phyloP scores from a whole-genome alignment of 2,329 filamentous ascomycete genomes.

The Botrytis fragariae region DNA sequence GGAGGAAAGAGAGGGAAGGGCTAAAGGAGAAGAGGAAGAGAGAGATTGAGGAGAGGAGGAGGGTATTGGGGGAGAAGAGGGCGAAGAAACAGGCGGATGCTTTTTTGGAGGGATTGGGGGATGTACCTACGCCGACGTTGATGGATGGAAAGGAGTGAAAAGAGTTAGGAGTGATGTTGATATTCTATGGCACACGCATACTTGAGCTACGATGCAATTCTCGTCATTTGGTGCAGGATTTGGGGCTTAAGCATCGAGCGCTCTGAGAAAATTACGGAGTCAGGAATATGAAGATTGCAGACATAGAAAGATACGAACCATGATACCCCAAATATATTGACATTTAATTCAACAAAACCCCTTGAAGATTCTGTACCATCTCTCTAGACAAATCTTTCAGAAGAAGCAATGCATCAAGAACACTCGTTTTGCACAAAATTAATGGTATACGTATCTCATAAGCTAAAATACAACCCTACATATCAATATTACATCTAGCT shows the following conservation, averaged over 20 bases:
- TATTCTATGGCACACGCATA: background rate
- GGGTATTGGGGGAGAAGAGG: conserved; percentile 46
- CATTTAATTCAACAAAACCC: background rate
- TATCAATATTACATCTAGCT: background rate
- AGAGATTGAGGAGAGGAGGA: conserved; percentile 59
- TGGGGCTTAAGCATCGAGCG: background rate
- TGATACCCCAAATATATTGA: background rate
- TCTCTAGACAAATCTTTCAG: no score
- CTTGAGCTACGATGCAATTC: background rate
- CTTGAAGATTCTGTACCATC: no score
- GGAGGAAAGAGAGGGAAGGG: conserved; percentile 49
- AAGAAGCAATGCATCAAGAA: background rate
- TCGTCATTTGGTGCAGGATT: background rate
- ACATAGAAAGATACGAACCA: background rate
- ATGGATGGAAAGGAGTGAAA: background rate
- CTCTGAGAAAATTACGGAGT: background rate
- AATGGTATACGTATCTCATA: conserved; percentile 7
- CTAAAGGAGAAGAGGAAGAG: conserved; percentile 56
- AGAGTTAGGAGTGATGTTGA: background rate
- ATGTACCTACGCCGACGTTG: background rate
- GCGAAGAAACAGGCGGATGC: conserved; percentile 68
- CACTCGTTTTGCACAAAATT: background rate
- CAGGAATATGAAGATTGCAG: background rate
- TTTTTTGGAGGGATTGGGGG: conserved; percentile 63
- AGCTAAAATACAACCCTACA: background rate